A percentile compares a stretch with the other conserved stretches of the same genome.
These are phyloP conservation scores for Raphanus sativus DNA, from an alignment of 345 rosid species.

Conservation along the genomic window DNA sequence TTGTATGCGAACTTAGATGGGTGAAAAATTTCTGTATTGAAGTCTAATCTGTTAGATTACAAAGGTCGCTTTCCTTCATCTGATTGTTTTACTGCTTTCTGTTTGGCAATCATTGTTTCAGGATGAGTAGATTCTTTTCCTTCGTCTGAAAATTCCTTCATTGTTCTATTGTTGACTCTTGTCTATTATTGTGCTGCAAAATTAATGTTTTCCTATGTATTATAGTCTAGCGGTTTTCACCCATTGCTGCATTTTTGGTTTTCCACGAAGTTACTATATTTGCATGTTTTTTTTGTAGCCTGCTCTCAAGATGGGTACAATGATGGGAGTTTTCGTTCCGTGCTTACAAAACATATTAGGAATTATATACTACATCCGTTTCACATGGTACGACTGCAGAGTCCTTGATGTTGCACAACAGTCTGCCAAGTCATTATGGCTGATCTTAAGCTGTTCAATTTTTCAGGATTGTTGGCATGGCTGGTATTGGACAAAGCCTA, in stretches of 20 bases:
- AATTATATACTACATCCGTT: slow-evolving; percentile 96
- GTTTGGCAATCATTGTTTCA: not conserved
- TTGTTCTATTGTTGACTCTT: slow-evolving; percentile 22
- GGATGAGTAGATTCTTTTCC: not conserved
- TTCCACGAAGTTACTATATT: slow-evolving; percentile 30
- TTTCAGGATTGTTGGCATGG: slow-evolving; percentile 99
- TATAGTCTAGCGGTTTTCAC: slow-evolving; percentile 6
- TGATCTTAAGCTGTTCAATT: slow-evolving; percentile 36
- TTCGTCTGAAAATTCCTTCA: slow-evolving; percentile 16
- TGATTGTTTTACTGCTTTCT: not conserved
- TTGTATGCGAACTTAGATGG: slow-evolving; percentile 7
- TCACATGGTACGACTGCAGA: slow-evolving; percentile 69
- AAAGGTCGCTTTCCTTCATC: slow-evolving; percentile 9
- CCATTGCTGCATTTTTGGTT: slow-evolving; percentile 8
- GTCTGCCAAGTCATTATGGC: slow-evolving; percentile 23
- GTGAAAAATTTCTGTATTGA: slow-evolving; percentile 2
- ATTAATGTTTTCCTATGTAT: slow-evolving; percentile 11
- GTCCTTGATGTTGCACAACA: slow-evolving; percentile 27
- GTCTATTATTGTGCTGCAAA: slow-evolving; percentile 18
- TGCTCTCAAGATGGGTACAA: slow-evolving; percentile 78
- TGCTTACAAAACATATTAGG: slow-evolving; percentile 98
- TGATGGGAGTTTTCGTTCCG: slow-evolving; percentile 99
- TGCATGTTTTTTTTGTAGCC: slow-evolving; percentile 54
- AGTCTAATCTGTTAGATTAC: slow-evolving; percentile 8
- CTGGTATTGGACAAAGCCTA: slow-evolving; percentile 81